Conservation (phyloP, 1,139 yeast species). For the Yamadazyma buinensis region DNA sequence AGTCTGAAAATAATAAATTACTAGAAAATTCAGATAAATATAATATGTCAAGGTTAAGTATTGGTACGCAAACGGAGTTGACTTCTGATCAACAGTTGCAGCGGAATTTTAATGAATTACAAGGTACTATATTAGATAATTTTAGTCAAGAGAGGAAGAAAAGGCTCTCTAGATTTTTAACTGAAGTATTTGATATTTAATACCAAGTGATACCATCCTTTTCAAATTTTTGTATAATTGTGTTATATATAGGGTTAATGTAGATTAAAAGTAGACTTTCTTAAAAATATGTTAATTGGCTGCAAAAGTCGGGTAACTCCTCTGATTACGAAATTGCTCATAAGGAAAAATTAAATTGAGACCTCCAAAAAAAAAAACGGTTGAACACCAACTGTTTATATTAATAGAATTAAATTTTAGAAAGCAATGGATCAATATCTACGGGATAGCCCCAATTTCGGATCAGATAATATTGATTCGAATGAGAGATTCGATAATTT, state of each 20-base stretch:
- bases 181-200: constrained; percentile 1
- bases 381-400: background rate
- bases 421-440: constrained; percentile 33
- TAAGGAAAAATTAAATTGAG: background rate
- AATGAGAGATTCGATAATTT: background rate
- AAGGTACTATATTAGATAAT: background rate
- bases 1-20: background rate
- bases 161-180: constrained; percentile 1
- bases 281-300: too few species aligned
- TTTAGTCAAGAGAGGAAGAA: background rate
- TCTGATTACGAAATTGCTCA: constrained; percentile 5
- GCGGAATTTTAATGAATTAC: constrained; percentile 1
- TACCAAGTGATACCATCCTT: too few species aligned
- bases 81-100: background rate
- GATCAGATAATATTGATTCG: background rate
- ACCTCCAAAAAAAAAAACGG: too few species aligned
- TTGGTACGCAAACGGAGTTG: background rate
- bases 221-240: too few species aligned
- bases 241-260: too few species aligned
- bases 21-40: background rate
- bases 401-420: background rate
- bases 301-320: constrained; percentile 2
- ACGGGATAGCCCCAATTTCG: constrained; percentile 30
- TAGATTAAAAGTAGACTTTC: too few species aligned
- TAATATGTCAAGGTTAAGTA: background rate